phyloP scores from a whole-genome alignment of 768 basidiomycete genomes.

The Auriscalpium vulgare region DNA sequence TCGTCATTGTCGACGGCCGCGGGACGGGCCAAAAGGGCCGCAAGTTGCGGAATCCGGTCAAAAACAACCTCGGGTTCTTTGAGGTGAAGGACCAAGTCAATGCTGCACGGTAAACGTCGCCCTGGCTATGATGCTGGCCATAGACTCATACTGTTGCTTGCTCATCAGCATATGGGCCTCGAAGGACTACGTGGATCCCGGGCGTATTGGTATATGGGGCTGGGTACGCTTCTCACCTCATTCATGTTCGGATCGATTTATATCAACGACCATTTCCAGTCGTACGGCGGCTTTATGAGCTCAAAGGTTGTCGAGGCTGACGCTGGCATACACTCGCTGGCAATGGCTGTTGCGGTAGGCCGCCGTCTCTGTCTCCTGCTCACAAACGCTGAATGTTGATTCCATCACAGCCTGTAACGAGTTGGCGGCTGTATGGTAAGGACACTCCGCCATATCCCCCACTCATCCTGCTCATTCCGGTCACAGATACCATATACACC shows the following conservation, averaged over 20 bases:
- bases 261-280: slow-evolving; percentile 35
- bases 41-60: slow-evolving; percentile 77
- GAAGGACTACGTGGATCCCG: slow-evolving; percentile 81
- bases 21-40: slow-evolving; percentile 92
- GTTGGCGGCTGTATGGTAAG: slow-evolving; percentile 76
- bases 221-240: slow-evolving; percentile 56
- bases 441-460: neutral
- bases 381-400: neutral
- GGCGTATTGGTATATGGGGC: slow-evolving; percentile 93
- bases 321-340: slow-evolving; percentile 83
- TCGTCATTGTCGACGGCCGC: slow-evolving; percentile 86
- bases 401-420: slow-evolving; percentile 65
- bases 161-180: slow-evolving; percentile 65
- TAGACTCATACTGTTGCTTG: neutral
- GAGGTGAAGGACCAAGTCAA: slow-evolving; percentile 88
- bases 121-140: neutral
- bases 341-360: slow-evolving; percentile 83
- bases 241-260: neutral
- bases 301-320: slow-evolving; percentile 87
- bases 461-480: neutral
- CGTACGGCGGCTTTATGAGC: slow-evolving; percentile 95
- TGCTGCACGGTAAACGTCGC: slow-evolving; percentile 60
- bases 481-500: slow-evolving; percentile 86
- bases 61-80: slow-evolving; percentile 79
- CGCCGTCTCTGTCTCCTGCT: neutral